phyloP scores from a whole-genome alignment of 805 yeast species.

The baker's yeast (Saccharomyces cerevisiae) region DNA sequence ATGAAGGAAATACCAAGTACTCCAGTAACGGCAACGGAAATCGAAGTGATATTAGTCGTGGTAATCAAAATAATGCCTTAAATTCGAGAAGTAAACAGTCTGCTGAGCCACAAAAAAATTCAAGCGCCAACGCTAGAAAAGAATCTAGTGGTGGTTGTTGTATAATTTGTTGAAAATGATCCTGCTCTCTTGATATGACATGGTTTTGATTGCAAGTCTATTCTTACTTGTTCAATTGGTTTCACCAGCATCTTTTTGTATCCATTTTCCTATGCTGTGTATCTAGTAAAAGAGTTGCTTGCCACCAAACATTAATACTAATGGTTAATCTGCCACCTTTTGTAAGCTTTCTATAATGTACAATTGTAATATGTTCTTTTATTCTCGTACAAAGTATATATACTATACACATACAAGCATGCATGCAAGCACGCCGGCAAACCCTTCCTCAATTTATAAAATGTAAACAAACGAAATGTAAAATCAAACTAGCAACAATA shows the following conservation, averaged over 20 bases:
- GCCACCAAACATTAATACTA: not conserved
- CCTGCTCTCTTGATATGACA: no score
- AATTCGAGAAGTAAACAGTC: slow-evolving; percentile 6
- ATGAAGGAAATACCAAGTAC: not conserved
- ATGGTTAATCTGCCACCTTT: not conserved
- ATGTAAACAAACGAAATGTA: slow-evolving; percentile 85
- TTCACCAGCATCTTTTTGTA: not conserved
- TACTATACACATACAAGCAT: not conserved
- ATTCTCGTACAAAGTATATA: not conserved
- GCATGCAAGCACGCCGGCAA: not conserved
- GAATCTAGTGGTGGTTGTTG: slow-evolving; percentile 31
- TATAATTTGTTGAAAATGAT: slow-evolving; percentile 16
- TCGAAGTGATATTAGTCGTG: not conserved
- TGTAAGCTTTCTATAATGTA: not conserved
- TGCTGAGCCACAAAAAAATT: not conserved
- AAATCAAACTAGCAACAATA: slow-evolving; percentile 72
- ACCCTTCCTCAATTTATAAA: slow-evolving; percentile 61
- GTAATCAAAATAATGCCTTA: not conserved
- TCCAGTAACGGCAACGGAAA: not conserved
- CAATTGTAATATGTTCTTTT: not conserved
- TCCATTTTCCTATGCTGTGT: not conserved
- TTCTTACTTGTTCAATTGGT: not conserved
- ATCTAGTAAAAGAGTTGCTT: not conserved
- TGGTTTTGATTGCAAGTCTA: not conserved
- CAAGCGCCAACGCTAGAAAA: slow-evolving; percentile 6